Evolutionary conservation across 305 asterid genomes (phyloP), one percentile per base, ranked within the genome.

Genomic region (Fraxinus sp.): DNA sequence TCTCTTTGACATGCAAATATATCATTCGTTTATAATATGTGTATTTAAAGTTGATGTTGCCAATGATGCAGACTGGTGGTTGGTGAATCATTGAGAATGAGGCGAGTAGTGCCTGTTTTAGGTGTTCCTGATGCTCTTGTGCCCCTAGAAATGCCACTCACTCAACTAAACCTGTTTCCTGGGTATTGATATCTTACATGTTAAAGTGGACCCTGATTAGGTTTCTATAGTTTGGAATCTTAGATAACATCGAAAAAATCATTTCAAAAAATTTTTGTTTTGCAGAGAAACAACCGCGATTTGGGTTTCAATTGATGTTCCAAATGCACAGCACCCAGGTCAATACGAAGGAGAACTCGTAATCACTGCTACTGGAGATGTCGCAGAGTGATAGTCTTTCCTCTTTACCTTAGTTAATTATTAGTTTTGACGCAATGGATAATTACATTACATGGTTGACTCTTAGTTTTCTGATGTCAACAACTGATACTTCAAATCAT

Each of bases 81-180:
- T 89, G 98, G 99, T 39, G 93, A 94, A 59, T 91, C 98, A 57
- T 81, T 96, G 87, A 93, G 89, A 78, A 79, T 94, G 88, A 90
- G 98, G 87, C 93, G 92, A 16, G 98, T 96, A 78, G 98, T 93
- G 78, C 91, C 98, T 30, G 79, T 96, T 79, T 88, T 96, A 82
- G 99, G 99, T 57, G 95, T 96, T 80, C 98, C 99, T 30, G 98
- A 93, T 90, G 97, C 98, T 84, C 99, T 96, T 82, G 99, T 92
- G 85, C 98, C 99, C 78, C 95, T 96, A 83, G 98, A 94, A 82
- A 71, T 86, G 81, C 99, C 98, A 77, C 74, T 84, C 46, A 87
- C 89, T 80, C 95, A 90, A 79, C 84, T 96, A 80, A 90, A 86
- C 91, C 91, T 96, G 82, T 86, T 87, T 82, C 95, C 99, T 78